A percentile compares a stretch with the other conserved stretches of the same genome.
Conservation (phyloP, 371 early-diverging fungal genomes). For the Entomophthora muscae region DNA sequence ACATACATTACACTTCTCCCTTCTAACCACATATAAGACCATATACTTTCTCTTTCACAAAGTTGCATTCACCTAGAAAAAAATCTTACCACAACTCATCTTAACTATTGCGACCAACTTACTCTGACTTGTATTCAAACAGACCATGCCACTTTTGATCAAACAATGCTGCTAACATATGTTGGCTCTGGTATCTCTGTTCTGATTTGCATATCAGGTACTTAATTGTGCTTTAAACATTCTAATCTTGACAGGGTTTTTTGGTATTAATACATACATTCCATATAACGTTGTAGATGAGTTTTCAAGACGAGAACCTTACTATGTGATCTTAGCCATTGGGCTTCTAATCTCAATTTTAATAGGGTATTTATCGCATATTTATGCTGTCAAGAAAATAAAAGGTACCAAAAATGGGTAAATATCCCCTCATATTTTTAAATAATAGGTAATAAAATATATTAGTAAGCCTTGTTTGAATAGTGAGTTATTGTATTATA, state of each 20-base stretch:
- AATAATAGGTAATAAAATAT: too few relatives aligned
- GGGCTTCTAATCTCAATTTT: neutral
- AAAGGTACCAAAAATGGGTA: neutral
- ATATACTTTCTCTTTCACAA: neutral
- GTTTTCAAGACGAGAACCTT: neutral
- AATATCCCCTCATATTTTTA: too few relatives aligned
- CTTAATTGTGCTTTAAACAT: neutral
- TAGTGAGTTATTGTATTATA: too few relatives aligned
- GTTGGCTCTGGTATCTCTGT: neutral
- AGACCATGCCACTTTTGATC: neutral
- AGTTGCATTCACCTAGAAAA: slow-evolving; percentile 2
- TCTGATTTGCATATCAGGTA: neutral
- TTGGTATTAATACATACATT: neutral
- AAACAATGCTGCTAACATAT: neutral
- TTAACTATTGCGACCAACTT: neutral
- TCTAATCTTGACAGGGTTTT: neutral
- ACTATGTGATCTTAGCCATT: neutral
- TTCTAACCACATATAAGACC: neutral
- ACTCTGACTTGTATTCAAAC: neutral
- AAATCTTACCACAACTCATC: neutral
- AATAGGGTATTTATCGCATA: neutral
- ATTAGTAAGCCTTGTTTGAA: too few relatives aligned
- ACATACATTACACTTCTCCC: neutral
- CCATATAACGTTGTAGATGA: neutral
- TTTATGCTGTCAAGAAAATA: neutral